Percentiles rank a stretch among this genome's conserved stretches.
phyloP scores from a whole-genome alignment of 305 asterid genomes.

The Fraxinus platypoda region DNA sequence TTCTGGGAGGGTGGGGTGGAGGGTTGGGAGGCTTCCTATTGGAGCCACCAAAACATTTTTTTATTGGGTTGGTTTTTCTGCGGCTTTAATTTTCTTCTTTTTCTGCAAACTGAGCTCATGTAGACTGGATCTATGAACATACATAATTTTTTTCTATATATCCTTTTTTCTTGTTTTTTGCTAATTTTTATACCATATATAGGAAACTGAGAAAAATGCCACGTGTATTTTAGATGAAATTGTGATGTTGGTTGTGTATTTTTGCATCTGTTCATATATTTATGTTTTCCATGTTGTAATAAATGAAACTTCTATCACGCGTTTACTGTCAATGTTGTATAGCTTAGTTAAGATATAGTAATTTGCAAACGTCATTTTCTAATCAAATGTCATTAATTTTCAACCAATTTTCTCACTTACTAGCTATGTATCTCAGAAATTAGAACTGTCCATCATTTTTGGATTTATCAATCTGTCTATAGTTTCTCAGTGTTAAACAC shows the following conservation, averaged over 20 bases:
- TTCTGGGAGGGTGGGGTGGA: too few species aligned
- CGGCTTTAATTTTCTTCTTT: neutral
- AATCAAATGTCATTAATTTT: neutral
- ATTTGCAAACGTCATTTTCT: neutral
- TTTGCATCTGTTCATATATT: neutral
- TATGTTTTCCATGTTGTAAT: neutral
- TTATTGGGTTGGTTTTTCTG: neutral
- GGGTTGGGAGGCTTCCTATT: neutral
- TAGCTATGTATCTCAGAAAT: neutral
- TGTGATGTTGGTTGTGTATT: neutral
- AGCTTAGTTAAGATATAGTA: neutral
- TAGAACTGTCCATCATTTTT: neutral
- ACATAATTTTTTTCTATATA: neutral
- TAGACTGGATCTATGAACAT: neutral
- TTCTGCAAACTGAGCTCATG: neutral
- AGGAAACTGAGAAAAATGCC: neutral
- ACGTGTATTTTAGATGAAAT: neutral
- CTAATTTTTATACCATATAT: neutral
- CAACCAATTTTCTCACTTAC: neutral
- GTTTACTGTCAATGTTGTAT: neutral
- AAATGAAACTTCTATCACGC: neutral
- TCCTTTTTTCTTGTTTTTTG: neutral
- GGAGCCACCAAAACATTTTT: neutral
- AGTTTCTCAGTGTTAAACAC: neutral
- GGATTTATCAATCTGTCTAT: neutral